These are phyloP conservation scores for Arctostaphylos glauca DNA, from an alignment of 148 eudicot genomes.

Conservation along the genomic window DNA sequence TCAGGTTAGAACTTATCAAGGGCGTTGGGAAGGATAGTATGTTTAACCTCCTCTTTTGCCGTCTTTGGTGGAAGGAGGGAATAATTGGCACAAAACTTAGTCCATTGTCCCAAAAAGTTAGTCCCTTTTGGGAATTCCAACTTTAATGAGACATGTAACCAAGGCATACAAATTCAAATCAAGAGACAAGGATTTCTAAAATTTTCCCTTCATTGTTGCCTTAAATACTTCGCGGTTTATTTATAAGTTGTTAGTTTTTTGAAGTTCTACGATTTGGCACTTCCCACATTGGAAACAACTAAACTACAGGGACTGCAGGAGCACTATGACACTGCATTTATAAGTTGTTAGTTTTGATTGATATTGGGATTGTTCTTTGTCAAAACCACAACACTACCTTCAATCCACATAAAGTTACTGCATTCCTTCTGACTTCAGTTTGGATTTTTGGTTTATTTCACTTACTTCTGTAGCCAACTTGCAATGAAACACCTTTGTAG, in stretches of 20 bases:
- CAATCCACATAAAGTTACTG: not conserved
- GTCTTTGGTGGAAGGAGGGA: not conserved
- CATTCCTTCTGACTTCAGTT: not conserved
- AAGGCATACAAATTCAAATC: not conserved
- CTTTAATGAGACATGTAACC: not conserved
- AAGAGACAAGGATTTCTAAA: not conserved
- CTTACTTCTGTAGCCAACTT: not conserved
- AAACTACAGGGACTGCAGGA: no score
- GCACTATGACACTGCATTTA: not conserved
- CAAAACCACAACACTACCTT: not conserved
- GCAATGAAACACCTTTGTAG: not conserved
- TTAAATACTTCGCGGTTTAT: not conserved
- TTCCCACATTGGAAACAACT: not conserved
- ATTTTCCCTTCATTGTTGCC: not conserved
- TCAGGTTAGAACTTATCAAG: not conserved
- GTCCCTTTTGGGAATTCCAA: not conserved
- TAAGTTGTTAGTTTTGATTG: not conserved
- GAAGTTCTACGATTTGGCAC: not conserved
- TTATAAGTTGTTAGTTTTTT: not conserved
- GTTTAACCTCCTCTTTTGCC: not conserved
- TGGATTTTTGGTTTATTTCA: not conserved
- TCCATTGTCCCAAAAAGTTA: not conserved
- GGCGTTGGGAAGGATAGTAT: not conserved
- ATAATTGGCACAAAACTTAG: not conserved
- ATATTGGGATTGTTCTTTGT: not conserved